Evolutionary conservation across 2,329 filamentous ascomycete species (phyloP).

Genomic region (Dactylellina drechsleri): DNA sequence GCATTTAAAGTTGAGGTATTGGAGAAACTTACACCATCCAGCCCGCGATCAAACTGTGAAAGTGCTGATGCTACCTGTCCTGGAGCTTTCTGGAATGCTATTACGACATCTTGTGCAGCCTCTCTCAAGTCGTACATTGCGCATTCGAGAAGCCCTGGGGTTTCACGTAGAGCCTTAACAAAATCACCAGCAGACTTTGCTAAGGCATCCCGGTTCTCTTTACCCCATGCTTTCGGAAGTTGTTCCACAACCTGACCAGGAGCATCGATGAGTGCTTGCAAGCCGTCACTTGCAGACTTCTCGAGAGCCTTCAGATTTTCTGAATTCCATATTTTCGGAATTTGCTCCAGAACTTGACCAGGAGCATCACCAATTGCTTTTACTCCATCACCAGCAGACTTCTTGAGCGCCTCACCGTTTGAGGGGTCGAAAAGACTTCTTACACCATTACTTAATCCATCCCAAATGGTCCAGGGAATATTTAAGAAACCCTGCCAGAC

Average conservation of each 20-base stretch:
- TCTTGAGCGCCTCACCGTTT: neutral
- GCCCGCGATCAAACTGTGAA: slow-evolving; percentile 1
- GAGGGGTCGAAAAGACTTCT: neutral
- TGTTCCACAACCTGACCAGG: neutral
- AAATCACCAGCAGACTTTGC: slow-evolving; percentile 6
- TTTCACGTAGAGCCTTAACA: neutral
- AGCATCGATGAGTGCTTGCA: neutral
- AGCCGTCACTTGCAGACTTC: neutral
- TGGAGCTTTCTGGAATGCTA: slow-evolving; percentile 7
- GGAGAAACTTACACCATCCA: slow-evolving; percentile 9
- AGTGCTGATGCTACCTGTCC: slow-evolving; percentile 1
- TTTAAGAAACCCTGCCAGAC: neutral
- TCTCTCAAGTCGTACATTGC: slow-evolving; percentile 12
- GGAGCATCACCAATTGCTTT: neutral
- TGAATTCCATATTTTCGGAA: slow-evolving; percentile 1
- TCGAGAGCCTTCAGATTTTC: slow-evolving; percentile 4
- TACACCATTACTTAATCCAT: neutral
- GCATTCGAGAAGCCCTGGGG: neutral
- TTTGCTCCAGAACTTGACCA: neutral
- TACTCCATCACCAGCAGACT: slow-evolving; percentile 1
- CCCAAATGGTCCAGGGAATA: neutral
- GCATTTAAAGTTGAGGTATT: neutral
- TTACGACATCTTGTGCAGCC: slow-evolving; percentile 12
- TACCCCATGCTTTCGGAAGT: slow-evolving; percentile 7
- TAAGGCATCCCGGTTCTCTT: slow-evolving; percentile 7